phyloP scores from a whole-genome alignment of 306 rosid species.

The barrel medic (Medicago truncatula) region DNA sequence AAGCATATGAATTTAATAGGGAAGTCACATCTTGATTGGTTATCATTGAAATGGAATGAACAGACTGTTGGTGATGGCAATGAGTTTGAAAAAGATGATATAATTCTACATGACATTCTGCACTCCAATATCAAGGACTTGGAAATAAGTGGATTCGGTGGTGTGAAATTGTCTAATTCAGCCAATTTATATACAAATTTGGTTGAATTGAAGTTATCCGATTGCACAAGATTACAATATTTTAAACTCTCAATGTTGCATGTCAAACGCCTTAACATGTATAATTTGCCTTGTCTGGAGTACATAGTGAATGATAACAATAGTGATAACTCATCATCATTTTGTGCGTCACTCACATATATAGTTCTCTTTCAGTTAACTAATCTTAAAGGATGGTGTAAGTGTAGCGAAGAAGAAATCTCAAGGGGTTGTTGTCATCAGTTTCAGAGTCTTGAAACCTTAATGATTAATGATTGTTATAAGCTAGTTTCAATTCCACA shows the following conservation, averaged over 20 bases:
- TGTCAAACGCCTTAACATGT: fast-evolving
- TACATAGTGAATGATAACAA: not conserved
- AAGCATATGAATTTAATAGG: not conserved
- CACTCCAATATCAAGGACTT: not conserved
- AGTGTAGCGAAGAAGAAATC: not conserved
- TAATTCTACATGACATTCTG: not conserved
- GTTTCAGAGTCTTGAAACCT: not conserved
- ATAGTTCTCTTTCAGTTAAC: fast-evolving
- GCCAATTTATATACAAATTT: not conserved
- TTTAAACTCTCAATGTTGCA: not conserved
- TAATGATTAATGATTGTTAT: fast-evolving
- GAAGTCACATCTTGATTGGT: not conserved
- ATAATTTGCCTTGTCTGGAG: not conserved
- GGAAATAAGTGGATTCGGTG: fast-evolving
- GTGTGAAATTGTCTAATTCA: not conserved
- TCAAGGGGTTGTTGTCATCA: not conserved
- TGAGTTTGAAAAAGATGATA: not conserved
- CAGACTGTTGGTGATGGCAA: not conserved
- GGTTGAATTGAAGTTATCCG: fast-evolving
- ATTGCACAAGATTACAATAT: not conserved
- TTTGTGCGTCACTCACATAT: not conserved
- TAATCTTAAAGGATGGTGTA: constrained; percentile 19
- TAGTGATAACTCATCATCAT: not conserved
- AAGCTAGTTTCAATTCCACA: constrained; percentile 8
- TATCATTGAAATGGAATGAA: not conserved